Percentiles rank a stretch among this genome's conserved stretches.
Evolutionary conservation across 805 yeast genomes (phyloP).

Genomic region (Yamadazyma sp.): DNA sequence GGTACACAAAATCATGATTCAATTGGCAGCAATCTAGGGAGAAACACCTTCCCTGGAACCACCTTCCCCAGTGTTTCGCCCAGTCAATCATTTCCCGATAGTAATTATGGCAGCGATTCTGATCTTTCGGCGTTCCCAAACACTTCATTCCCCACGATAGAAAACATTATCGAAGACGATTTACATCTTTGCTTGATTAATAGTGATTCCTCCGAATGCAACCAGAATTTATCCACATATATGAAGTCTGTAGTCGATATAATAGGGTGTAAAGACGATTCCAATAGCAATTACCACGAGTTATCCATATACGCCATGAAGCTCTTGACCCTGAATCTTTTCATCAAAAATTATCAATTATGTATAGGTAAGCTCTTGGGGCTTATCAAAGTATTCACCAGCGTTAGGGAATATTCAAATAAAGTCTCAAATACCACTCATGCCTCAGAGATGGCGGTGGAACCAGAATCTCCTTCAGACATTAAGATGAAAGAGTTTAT

Average conservation of each 20-base stretch:
- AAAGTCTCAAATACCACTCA: conserved; percentile 3
- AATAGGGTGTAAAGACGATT: conserved; percentile 10
- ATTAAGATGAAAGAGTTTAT: conserved; percentile 29
- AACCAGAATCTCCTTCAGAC: too few relatives aligned
- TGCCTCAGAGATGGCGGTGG: too few relatives aligned
- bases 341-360: conserved; percentile 31
- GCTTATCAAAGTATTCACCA: conserved; percentile 26
- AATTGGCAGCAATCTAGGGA: too few relatives aligned
- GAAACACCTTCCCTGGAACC: background rate
- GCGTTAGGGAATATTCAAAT: conserved; percentile 7
- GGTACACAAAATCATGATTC: too few relatives aligned
- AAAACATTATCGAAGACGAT: conserved; percentile 5
- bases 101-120: background rate
- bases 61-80: background rate
- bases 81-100: background rate
- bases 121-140: too few relatives aligned
- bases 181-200: conserved; percentile 20
- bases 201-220: conserved; percentile 39
- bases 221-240: conserved; percentile 32
- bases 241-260: conserved; percentile 34
- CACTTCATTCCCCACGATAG: conserved; percentile 6
- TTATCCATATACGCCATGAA: conserved; percentile 33
- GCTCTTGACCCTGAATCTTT: conserved; percentile 35
- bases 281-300: conserved; percentile 24
- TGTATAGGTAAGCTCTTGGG: conserved; percentile 40